Percentiles rank a stretch among this genome's conserved stretches.
Evolutionary conservation across 73 alveolate genomes (phyloP).

Genomic region (Halteria grandinella): DNA sequence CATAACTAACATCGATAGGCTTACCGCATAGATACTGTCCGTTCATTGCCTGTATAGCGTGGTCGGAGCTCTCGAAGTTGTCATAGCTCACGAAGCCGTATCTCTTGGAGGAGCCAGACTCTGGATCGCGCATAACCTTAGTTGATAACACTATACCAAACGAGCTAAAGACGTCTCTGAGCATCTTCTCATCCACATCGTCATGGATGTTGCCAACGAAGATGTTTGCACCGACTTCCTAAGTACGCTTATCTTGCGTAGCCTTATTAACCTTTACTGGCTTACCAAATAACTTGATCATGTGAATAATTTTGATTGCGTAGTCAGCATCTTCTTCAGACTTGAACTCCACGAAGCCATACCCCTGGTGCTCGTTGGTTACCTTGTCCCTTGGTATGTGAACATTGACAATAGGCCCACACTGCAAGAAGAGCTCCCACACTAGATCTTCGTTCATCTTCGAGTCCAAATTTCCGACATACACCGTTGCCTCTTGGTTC

Average conservation of each 20-base stretch:
- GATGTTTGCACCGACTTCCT: constrained; percentile 99
- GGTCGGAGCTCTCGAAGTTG: constrained; percentile 95
- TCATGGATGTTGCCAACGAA: constrained; percentile 98
- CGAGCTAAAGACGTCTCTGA: constrained; percentile 96
- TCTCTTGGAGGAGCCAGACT: constrained; percentile 90
- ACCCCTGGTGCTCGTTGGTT: constrained; percentile 95
- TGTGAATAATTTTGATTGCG: constrained; percentile 99
- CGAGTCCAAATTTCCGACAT: constrained; percentile 91
- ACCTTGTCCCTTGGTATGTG: constrained; percentile 99
- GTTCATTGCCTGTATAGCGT: constrained; percentile 92
- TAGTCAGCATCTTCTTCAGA: constrained; percentile 98
- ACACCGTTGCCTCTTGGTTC: constrained; percentile 82
- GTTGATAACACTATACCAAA: constrained; percentile 96
- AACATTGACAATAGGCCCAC: constrained; percentile 99
- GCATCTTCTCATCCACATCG: constrained; percentile 98
- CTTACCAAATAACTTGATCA: constrained; percentile 97
- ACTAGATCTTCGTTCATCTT: constrained; percentile 93
- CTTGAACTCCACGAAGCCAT: constrained; percentile 92
- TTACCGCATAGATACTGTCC: constrained; percentile 93
- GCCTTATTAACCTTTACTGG: constrained; percentile 99
- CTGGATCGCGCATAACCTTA: constrained; percentile 93
- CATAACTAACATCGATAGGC: constrained; percentile 96
- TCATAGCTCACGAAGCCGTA: constrained; percentile 98
- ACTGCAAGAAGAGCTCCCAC: constrained; percentile 96
- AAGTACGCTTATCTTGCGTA: constrained; percentile 96